phyloP scores from a whole-genome alignment of 108 stramenopile genomes.

The Chaetoceros tenuissimus region DNA sequence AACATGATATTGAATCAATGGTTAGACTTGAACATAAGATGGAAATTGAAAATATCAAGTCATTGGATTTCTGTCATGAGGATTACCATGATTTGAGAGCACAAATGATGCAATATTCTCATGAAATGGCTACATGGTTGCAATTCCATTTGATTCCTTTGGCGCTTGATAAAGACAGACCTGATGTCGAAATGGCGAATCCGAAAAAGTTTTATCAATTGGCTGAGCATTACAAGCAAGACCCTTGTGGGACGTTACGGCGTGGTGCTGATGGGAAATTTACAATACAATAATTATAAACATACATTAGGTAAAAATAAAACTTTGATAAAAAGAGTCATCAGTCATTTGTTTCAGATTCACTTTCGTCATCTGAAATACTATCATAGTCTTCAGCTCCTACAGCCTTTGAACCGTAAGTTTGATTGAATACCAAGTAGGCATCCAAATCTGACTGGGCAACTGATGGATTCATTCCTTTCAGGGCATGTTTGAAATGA shows the following conservation, averaged over 20 bases:
- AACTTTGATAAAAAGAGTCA: no score
- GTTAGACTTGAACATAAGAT: conserved; percentile 12
- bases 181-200: conserved; percentile 9
- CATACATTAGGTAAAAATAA: no score
- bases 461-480: conserved; percentile 79
- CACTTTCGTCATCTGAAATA: conserved; percentile 29
- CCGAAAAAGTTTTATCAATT: not conserved
- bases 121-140: no score
- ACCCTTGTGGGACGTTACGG: conserved; percentile 12
- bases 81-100: conserved; percentile 18
- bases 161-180: not conserved
- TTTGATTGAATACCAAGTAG: conserved; percentile 71
- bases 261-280: conserved; percentile 1
- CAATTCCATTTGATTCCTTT: conserved; percentile 19
- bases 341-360: not conserved
- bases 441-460: conserved; percentile 66
- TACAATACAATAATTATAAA: not conserved
- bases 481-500: conserved; percentile 79
- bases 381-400: conserved; percentile 35
- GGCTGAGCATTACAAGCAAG: conserved; percentile 4
- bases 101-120: conserved; percentile 26
- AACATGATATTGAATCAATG: conserved; percentile 11
- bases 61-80: conserved; percentile 12
- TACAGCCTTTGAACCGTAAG: conserved; percentile 52
- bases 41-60: conserved; percentile 11